Conservation (phyloP, 1,139 yeast genomes). For the Tardiomyces blankii region DNA sequence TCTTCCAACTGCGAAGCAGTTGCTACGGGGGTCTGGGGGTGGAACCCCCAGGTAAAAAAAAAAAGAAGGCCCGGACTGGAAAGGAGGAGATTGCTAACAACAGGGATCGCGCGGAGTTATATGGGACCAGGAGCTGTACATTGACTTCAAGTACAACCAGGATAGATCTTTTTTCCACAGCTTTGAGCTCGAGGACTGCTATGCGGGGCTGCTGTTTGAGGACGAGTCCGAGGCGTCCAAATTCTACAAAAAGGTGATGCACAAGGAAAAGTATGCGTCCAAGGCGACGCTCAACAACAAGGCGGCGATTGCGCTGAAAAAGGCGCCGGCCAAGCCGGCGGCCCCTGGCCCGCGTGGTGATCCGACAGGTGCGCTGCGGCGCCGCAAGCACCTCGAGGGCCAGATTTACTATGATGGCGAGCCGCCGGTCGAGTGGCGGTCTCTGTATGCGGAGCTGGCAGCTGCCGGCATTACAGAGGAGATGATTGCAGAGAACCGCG, state of each 20-base stretch:
- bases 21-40: no score
- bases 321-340: conserved; percentile 29
- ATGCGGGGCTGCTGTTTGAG: conserved; percentile 81
- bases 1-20: no score
- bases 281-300: conserved; percentile 78
- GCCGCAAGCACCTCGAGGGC: conserved; percentile 47
- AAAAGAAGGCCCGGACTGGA: no score
- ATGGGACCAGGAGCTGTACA: conserved; percentile 95
- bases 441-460: conserved; percentile 62
- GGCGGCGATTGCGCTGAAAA: conserved; percentile 70
- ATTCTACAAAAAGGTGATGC: conserved; percentile 65
- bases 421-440: conserved; percentile 83
- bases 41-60: no score
- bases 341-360: conserved; percentile 65
- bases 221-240: conserved; percentile 83
- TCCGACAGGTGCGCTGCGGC: conserved; percentile 27
- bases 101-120: conserved; percentile 72
- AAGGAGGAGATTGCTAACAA: neutral
- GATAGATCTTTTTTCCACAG: conserved; percentile 92
- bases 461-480: conserved; percentile 77
- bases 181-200: conserved; percentile 85
- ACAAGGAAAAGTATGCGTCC: conserved; percentile 71
- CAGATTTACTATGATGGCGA: conserved; percentile 59
- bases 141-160: conserved; percentile 80
- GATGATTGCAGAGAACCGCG: conserved; percentile 80